Conservation (phyloP, 306 rosid genomes). For the Cucurbita moschata region DNA sequence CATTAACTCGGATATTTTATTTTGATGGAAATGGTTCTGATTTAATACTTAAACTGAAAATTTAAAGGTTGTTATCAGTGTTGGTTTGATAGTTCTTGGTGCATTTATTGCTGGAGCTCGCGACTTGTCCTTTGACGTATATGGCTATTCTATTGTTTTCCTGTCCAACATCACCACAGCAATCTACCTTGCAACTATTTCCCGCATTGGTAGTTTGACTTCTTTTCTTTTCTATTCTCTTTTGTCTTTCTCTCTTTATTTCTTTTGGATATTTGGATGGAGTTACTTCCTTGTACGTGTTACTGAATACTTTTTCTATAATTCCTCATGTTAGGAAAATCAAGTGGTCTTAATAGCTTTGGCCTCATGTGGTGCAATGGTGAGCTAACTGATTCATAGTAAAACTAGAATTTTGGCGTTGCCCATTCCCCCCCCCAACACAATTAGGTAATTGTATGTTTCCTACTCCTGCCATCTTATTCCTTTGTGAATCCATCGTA, state of each 20-base stretch:
- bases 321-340: slow-evolving; percentile 53
- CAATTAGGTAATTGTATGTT: not conserved
- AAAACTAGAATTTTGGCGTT: not conserved
- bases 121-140: slow-evolving; percentile 74
- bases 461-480: not conserved
- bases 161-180: slow-evolving; percentile 79
- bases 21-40: slow-evolving; percentile 26
- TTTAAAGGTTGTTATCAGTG: slow-evolving; percentile 81
- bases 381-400: slow-evolving; percentile 20
- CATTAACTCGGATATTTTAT: not conserved
- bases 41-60: slow-evolving; percentile 59
- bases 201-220: slow-evolving; percentile 59
- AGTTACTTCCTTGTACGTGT: slow-evolving; percentile 13
- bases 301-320: slow-evolving; percentile 8
- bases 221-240: slow-evolving; percentile 1
- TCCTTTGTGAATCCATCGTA: slow-evolving; percentile 10
- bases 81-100: slow-evolving; percentile 79
- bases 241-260: not conserved
- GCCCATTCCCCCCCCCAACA: not conserved
- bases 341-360: slow-evolving; percentile 94
- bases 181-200: slow-evolving; percentile 84
- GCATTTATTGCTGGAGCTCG: slow-evolving; percentile 92
- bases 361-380: slow-evolving; percentile 99
- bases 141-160: slow-evolving; percentile 82
- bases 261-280: not conserved